Percentiles rank a stretch among this genome's conserved stretches.
Conservation (phyloP, 1,139 yeast genomes). For the Kurtzmaniella natalensis region DNA sequence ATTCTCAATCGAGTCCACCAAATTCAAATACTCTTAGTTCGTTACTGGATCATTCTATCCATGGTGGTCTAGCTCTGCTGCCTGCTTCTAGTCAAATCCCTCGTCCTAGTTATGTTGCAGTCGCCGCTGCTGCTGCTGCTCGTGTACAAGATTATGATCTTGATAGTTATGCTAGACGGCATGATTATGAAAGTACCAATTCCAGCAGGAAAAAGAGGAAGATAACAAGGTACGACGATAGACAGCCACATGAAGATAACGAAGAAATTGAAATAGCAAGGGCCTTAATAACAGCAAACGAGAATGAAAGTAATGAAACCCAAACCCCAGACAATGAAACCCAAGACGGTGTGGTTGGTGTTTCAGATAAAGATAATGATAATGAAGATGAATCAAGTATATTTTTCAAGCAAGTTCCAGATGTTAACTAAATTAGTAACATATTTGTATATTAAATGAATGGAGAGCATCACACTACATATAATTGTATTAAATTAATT, state of each 20-base stretch:
- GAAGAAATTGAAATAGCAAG: slow-evolving; percentile 65
- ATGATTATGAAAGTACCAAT: neutral
- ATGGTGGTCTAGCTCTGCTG: no score
- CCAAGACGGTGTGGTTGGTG: neutral
- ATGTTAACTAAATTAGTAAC: no score
- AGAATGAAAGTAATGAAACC: slow-evolving; percentile 17
- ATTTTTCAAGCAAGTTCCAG: slow-evolving; percentile 25
- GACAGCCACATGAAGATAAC: slow-evolving; percentile 25
- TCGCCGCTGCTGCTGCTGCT: slow-evolving; percentile 41
- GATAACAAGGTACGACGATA: slow-evolving; percentile 47
- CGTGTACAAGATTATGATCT: slow-evolving; percentile 1
- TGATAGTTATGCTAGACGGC: neutral
- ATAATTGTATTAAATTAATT: no score
- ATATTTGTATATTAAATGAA: no score
- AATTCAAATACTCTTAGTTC: no score
- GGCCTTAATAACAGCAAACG: slow-evolving; percentile 61
- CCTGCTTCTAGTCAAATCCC: neutral
- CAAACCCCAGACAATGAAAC: slow-evolving; percentile 6
- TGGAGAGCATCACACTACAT: no score
- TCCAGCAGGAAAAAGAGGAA: slow-evolving; percentile 7
- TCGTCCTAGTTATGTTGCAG: slow-evolving; percentile 34
- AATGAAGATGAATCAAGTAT: slow-evolving; percentile 22
- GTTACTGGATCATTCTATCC: no score
- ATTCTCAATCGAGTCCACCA: no score
- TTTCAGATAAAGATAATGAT: slow-evolving; percentile 7